These are phyloP conservation scores for Candida freyschussii DNA, from an alignment of 1,139 yeast genomes.

Conservation along the genomic window DNA sequence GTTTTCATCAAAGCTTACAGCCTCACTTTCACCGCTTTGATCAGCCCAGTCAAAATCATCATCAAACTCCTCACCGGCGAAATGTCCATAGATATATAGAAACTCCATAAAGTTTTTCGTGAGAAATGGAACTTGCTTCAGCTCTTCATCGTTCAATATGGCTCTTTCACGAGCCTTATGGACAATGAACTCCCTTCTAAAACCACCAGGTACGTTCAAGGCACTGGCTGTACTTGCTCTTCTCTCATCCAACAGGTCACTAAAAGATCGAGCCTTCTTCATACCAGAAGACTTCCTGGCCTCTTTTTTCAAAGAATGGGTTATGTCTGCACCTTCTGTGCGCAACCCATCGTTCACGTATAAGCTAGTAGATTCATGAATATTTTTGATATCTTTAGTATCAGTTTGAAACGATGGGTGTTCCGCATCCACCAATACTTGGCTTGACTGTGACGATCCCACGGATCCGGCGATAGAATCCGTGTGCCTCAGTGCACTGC, in stretches of 20 bases:
- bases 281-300: constrained; percentile 18
- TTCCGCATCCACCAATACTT: constrained; percentile 26
- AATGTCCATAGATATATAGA: constrained; percentile 71
- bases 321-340: constrained; percentile 66
- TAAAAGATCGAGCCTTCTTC: constrained; percentile 29
- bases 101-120: constrained; percentile 74
- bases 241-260: constrained; percentile 31
- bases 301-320: constrained; percentile 35
- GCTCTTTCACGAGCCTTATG: constrained; percentile 30
- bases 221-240: constrained; percentile 63
- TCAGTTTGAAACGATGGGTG: constrained; percentile 30
- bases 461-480: no score
- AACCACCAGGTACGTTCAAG: constrained; percentile 75
- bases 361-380: constrained; percentile 26
- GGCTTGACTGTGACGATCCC: constrained; percentile 10
- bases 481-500: not conserved
- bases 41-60: constrained; percentile 57
- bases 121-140: constrained; percentile 40
- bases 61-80: constrained; percentile 77
- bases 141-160: constrained; percentile 28
- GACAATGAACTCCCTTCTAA: constrained; percentile 61
- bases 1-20: constrained; percentile 39
- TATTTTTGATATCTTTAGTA: constrained; percentile 21
- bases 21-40: constrained; percentile 23
- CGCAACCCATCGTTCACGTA: constrained; percentile 22